Percentiles rank a stretch among this genome's conserved stretches.
These are phyloP conservation scores for Teratosphaeria viscida DNA, from an alignment of 2,329 filamentous ascomycete genomes.

Conservation along the genomic window DNA sequence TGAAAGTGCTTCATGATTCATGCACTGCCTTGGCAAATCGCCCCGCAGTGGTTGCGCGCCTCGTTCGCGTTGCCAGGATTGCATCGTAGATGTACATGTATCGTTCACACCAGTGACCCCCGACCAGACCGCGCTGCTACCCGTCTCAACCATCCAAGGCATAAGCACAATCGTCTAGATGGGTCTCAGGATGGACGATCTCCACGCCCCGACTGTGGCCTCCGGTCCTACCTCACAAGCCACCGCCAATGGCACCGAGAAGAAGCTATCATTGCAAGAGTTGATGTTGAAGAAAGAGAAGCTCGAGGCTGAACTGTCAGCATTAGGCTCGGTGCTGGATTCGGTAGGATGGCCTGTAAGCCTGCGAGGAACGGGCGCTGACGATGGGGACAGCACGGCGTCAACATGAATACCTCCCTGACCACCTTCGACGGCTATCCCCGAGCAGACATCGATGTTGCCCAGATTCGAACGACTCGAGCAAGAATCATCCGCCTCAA, in stretches of 20 bases:
- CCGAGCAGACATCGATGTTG: constrained; percentile 84
- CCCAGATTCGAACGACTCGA: constrained; percentile 90
- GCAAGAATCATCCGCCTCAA: constrained; percentile 78
- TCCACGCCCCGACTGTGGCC: constrained; percentile 60
- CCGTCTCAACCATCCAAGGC: not conserved
- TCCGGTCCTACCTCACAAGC: constrained; percentile 55
- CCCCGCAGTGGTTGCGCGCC: not conserved
- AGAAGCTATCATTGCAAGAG: constrained; percentile 57
- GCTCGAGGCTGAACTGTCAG: constrained; percentile 76
- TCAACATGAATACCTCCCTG: constrained; percentile 82
- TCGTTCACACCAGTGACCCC: not conserved
- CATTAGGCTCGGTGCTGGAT: constrained; percentile 75
- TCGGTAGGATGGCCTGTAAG: constrained; percentile 46
- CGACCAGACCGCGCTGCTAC: not conserved
- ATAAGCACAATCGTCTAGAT: constrained; percentile 23
- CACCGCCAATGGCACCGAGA: constrained; percentile 39
- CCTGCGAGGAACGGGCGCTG: not conserved
- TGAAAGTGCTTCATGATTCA: not conserved
- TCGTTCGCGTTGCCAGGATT: not conserved
- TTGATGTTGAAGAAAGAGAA: constrained; percentile 76
- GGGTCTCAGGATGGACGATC: constrained; percentile 53
- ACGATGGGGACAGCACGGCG: constrained; percentile 59
- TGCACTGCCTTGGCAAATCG: not conserved
- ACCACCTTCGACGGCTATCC: constrained; percentile 87
- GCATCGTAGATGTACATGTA: not conserved